Percentiles rank a stretch among this genome's conserved stretches.
These are phyloP conservation scores for Coemansia sp. DNA, from an alignment of 192 early-diverging fungal genomes.

Conservation along the genomic window DNA sequence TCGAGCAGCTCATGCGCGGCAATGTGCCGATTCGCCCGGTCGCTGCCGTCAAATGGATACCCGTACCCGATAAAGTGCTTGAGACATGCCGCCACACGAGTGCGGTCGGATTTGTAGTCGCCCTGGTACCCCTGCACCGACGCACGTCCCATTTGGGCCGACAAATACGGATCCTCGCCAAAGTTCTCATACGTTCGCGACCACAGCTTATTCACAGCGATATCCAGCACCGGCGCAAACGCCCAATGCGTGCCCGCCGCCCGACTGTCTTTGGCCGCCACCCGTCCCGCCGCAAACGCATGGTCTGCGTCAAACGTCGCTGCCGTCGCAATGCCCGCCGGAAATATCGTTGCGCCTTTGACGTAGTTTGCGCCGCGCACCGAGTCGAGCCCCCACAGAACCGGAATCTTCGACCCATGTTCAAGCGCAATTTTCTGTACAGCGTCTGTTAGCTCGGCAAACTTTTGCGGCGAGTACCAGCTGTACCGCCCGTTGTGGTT, in stretches of 20 bases:
- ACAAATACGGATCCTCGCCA: conserved; percentile 63
- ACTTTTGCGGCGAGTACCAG: conserved; percentile 53
- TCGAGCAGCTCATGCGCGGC: conserved; percentile 59
- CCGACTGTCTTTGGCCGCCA: conserved; percentile 65
- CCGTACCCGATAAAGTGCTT: conserved; percentile 72
- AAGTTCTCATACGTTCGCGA: conserved; percentile 60
- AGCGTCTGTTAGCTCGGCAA: conserved; percentile 55
- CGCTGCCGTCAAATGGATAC: conserved; percentile 53
- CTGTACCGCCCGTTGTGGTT: conserved; percentile 58
- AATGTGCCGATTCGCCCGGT: conserved; percentile 48
- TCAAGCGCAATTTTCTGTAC: conserved; percentile 59
- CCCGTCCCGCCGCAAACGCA: conserved; percentile 59
- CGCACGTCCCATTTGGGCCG: conserved; percentile 55
- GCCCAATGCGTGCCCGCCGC: conserved; percentile 66
- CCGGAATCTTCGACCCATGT: conserved; percentile 53
- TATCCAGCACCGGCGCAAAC: conserved; percentile 61
- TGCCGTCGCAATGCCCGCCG: conserved; percentile 58
- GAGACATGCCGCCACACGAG: conserved; percentile 62
- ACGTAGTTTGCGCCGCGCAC: conserved; percentile 69
- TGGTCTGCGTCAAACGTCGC: conserved; percentile 61
- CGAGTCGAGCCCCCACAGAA: conserved; percentile 66
- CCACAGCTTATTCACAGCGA: conserved; percentile 62
- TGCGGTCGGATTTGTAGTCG: conserved; percentile 63
- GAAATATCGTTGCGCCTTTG: conserved; percentile 61
- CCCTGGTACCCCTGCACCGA: conserved; percentile 63